Percentiles rank a stretch among this genome's conserved stretches.
Conservation (phyloP, 2,329 filamentous ascomycete genomes). For the Didymella pomorum region DNA sequence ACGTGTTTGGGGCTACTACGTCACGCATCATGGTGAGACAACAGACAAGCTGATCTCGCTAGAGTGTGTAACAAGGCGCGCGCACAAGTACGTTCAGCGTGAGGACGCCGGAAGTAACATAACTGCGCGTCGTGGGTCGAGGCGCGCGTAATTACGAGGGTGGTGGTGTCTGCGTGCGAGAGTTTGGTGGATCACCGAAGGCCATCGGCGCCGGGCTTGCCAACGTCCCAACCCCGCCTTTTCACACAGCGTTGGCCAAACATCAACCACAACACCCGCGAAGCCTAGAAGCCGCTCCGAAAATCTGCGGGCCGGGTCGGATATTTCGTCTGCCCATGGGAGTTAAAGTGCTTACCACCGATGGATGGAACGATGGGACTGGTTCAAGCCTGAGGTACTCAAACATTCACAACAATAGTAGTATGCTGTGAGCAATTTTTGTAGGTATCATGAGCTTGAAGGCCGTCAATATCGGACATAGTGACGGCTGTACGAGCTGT, state of each 20-base stretch:
- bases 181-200: constrained; percentile 1
- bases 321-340: background rate
- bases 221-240: constrained; percentile 6
- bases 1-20: constrained; percentile 4
- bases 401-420: background rate
- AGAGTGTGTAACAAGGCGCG: background rate
- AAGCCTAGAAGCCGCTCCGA: constrained; percentile 3
- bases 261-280: background rate
- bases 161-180: background rate
- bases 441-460: background rate
- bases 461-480: background rate
- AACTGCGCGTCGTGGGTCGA: background rate
- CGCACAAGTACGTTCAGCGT: background rate
- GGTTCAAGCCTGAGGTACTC: background rate
- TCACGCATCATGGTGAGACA: constrained; percentile 17
- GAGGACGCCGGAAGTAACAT: no score
- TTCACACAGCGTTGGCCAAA: background rate
- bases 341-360: background rate
- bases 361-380: background rate
- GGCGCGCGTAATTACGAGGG: background rate
- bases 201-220: background rate
- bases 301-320: constrained; percentile 4
- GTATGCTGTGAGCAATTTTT: background rate
- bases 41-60: background rate
- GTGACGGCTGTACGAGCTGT: background rate